Base-by-base conservation (phyloP, 345 rosid species). In the Balakata baccata region DNA sequence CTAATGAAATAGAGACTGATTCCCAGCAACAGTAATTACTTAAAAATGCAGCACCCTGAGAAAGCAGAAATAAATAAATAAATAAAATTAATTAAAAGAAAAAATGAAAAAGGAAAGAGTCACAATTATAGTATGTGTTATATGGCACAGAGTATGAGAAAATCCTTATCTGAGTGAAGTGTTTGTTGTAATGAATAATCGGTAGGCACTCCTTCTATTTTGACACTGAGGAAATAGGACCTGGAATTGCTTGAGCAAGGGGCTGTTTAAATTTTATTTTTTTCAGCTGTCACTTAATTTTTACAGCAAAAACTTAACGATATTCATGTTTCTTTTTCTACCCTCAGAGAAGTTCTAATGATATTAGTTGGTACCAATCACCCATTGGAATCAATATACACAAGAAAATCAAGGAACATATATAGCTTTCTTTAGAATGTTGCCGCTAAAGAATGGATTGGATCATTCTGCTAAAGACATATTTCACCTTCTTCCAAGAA, bases 1-100 rank as follows among this genome's bases (percentile, higher is more conserved):
- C 98, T 81, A 87, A 81, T 22, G 95, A 88, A 84, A 94, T 92
- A 58, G 87, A 92, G 79, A 85, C 84, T 38, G 88, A 85, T 68
- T 83, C 88, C 49, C 86, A 79, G n/a, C 49, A 85, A 56, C 81
- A 76, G 7, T 82, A 72, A 77, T 18, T 43, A 1, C 9, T 73
- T 54, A 37, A 20, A 13, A 11, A 6, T 22, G 46, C 37, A 63
- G 25, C 7, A 54, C 59, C 18, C 25, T 54, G 6, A 61, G 14
- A 39, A 34, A 16, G 5, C 10, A 34, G 17, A 8, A 11, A n/a
- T n/a, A n/a, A n/a, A n/a, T n/a, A n/a, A n/a, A n/a, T n/a, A n/a
- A n/a, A n/a, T n/a, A n/a, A n/a, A n/a, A n/a, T n/a, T n/a, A n/a
- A n/a, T n/a, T n/a, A n/a, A n/a, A n/a, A 53, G 23, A n/a, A 62